Conservation (phyloP, 2,329 filamentous ascomycete genomes). For the Alternaria longipes region DNA sequence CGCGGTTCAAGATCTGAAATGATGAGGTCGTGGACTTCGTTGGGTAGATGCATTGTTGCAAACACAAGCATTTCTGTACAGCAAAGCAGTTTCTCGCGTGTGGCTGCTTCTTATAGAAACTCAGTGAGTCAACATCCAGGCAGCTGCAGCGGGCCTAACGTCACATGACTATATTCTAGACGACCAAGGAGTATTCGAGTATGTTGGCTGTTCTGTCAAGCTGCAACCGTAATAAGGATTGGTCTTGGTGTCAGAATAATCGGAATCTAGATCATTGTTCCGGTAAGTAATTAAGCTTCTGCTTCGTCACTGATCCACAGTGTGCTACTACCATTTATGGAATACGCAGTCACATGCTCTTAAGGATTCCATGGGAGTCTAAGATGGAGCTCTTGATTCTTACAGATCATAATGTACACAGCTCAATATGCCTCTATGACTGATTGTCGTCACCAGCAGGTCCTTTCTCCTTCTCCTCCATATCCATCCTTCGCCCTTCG, state of each 20-base stretch:
- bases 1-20: neutral
- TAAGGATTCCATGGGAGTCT: neutral
- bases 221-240: neutral
- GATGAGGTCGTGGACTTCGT: neutral
- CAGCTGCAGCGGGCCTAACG: neutral
- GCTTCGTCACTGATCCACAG: neutral
- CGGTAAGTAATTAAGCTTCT: neutral
- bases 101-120: neutral
- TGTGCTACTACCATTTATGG: neutral
- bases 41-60: neutral
- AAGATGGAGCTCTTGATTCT: neutral
- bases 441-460: slow-evolving; percentile 29
- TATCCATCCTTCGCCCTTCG: slow-evolving; percentile 79
- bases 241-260: neutral
- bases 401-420: neutral
- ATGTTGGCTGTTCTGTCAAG: neutral
- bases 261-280: neutral
- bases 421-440: slow-evolving; percentile 10
- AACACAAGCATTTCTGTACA: neutral
- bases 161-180: neutral
- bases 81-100: neutral
- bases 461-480: slow-evolving; percentile 74
- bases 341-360: too few species aligned
- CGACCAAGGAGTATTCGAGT: neutral
- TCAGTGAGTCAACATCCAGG: neutral